Evolutionary conservation across 441 rosid species (phyloP), one percentile per base, ranked within the genome.

Genomic region (Populus hybrid): DNA sequence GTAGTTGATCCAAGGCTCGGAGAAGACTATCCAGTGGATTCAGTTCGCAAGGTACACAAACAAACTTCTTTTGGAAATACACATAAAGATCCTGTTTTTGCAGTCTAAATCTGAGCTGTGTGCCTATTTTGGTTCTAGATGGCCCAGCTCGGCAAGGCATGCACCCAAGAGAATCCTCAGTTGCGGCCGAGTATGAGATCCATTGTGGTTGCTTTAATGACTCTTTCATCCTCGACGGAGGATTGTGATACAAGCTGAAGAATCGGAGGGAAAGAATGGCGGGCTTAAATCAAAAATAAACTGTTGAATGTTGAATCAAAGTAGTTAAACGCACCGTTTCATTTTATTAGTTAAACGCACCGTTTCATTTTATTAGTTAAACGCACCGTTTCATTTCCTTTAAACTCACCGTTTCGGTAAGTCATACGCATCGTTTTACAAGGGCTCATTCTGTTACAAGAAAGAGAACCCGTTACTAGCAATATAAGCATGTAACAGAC

Each of bases 131-230:
- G 40, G 61, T 74, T 81, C 76, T 90, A 95, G 99, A 90, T 95
- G 92, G 92, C 93, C 54, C 94, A 89, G 79, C 89, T 95, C 57
- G 99, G 94, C 18, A 91, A 86, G 80, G 97, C 89, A 11, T 92
- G 99, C 86, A 92, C 99, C 2, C 91, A 88, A 72, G 95, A 90
- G 85, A 88, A 86, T 70, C 91, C 97, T 14, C 95, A 88, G 68
- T 83, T 85, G 64, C 89, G 97, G 4, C 98, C 97, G 3, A 90
- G 90, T 66, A 95, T 90, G 97, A 89, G 97, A 81, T 91, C 95
- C 46, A 85, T 94, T 3, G 98, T 95, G 74, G 99, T 94, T 68
- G 97, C 97, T 14, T 83, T 92, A 40, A 91, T 89, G 81, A 91
- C 97, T 3, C 95, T 95, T 32, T 91, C 95, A 2, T 94, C 99